These are phyloP conservation scores for Myxozyma kluyveri DNA, from an alignment of 805 yeast genomes.

Conservation along the genomic window DNA sequence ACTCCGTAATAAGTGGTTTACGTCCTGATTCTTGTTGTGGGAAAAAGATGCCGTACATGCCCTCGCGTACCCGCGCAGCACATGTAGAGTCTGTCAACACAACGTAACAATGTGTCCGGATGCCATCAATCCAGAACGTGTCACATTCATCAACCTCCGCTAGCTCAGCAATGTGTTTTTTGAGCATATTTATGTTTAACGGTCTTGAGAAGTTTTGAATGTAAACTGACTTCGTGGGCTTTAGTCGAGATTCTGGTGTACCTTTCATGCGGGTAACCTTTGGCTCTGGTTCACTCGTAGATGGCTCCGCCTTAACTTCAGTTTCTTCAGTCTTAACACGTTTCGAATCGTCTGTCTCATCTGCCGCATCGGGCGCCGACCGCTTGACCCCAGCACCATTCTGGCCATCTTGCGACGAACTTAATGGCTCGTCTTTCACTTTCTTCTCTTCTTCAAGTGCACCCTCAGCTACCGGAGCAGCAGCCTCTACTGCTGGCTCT, in stretches of 20 bases:
- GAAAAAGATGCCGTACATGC: slow-evolving; percentile 13
- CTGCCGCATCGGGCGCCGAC: no score
- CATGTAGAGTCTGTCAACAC: slow-evolving; percentile 3
- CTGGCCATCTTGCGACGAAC: no score
- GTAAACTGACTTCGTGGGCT: slow-evolving; percentile 15
- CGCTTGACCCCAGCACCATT: no score
- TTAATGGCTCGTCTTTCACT: not conserved
- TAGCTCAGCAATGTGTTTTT: slow-evolving; percentile 6
- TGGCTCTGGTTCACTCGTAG: not conserved
- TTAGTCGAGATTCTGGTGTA: slow-evolving; percentile 4
- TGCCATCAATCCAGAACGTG: slow-evolving; percentile 23
- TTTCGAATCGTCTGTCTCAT: not conserved
- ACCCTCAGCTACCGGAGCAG: not conserved
- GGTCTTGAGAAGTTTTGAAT: slow-evolving; percentile 26
- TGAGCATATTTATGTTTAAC: slow-evolving; percentile 17
- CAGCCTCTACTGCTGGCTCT: not conserved
- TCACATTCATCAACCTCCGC: slow-evolving; percentile 4
- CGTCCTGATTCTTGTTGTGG: slow-evolving; percentile 26
- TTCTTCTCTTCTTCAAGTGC: not conserved
- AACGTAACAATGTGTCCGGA: slow-evolving; percentile 26
- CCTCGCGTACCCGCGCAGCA: slow-evolving; percentile 19
- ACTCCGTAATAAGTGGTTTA: slow-evolving; percentile 8
- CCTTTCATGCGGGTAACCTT: slow-evolving; percentile 7
- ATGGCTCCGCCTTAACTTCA: not conserved
- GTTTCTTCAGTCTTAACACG: not conserved